These are phyloP conservation scores for Mrakia hoshinonis DNA, from an alignment of 768 basidiomycete genomes.

Conservation along the genomic window DNA sequence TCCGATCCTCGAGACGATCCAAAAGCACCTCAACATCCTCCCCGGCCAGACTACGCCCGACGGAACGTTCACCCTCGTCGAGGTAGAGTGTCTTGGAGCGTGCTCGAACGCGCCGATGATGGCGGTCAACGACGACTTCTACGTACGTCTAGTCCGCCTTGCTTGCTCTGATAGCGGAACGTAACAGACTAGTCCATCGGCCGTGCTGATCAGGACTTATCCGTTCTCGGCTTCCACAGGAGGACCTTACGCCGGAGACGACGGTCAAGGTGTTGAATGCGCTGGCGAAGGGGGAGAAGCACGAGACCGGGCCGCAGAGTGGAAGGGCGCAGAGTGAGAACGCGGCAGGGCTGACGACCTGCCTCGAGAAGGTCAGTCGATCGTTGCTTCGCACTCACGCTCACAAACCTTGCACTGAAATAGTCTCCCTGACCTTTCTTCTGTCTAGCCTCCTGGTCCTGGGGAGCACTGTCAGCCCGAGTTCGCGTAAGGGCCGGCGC, in stretches of 20 bases:
- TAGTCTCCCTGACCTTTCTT: neutral
- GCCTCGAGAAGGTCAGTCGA: constrained; percentile 58
- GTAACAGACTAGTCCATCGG: neutral
- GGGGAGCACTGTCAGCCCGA: constrained; percentile 81
- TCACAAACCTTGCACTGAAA: constrained; percentile 27
- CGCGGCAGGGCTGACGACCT: constrained; percentile 76
- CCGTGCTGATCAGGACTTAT: neutral
- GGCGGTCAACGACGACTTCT: constrained; percentile 91
- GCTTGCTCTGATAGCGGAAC: neutral
- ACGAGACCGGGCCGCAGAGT: constrained; percentile 88
- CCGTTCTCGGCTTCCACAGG: constrained; percentile 33
- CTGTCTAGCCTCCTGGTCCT: constrained; percentile 83
- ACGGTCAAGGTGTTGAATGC: constrained; percentile 44
- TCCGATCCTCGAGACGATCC: constrained; percentile 76
- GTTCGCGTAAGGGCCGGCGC: constrained; percentile 46
- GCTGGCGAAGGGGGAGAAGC: constrained; percentile 57
- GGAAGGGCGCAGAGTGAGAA: constrained; percentile 83
- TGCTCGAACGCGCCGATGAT: constrained; percentile 92
- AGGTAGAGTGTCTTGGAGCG: constrained; percentile 97
- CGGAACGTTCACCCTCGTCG: constrained; percentile 92
- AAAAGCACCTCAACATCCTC: constrained; percentile 70
- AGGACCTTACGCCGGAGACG: constrained; percentile 46
- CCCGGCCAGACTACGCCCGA: constrained; percentile 90
- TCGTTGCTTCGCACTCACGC: neutral
- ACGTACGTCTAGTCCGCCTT: constrained; percentile 49